Conservation (phyloP, 2,329 filamentous ascomycete genomes). For the Sporothrix brunneoviolacea region DNA sequence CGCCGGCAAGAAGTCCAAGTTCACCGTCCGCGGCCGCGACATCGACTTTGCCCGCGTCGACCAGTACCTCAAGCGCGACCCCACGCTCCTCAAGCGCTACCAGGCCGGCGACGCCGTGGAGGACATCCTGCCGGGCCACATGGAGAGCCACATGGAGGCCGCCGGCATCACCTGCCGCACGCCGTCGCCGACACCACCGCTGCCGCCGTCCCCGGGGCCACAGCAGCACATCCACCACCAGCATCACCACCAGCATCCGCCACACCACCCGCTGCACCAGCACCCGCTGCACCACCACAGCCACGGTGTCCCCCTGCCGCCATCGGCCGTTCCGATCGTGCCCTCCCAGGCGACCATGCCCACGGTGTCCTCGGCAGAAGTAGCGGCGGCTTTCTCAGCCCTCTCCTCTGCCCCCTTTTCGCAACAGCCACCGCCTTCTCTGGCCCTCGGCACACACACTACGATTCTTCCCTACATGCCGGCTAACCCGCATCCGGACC, state of each 20-base stretch:
- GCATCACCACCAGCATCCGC: not conserved
- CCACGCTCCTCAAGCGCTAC: conserved; percentile 16
- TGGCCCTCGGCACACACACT: not conserved
- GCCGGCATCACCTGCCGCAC: conserved; percentile 22
- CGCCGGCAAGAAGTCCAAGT: conserved; percentile 22
- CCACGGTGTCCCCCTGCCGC: not conserved
- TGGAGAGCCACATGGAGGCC: conserved; percentile 10
- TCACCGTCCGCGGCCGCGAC: conserved; percentile 21
- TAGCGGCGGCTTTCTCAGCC: not conserved
- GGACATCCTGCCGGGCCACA: conserved; percentile 16
- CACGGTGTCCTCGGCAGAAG: not conserved
- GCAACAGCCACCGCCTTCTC: not conserved
- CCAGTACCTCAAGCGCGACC: conserved; percentile 25
- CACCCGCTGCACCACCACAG: not conserved
- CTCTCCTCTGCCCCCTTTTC: not conserved
- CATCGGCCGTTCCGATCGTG: not conserved
- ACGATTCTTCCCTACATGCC: too few species aligned
- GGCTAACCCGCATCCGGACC: too few species aligned
- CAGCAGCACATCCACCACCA: not conserved
- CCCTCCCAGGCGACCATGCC: conserved; percentile 1
- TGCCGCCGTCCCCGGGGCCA: not conserved
- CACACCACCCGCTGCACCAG: not conserved
- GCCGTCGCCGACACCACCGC: conserved; percentile 18
- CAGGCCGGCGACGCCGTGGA: conserved; percentile 16
- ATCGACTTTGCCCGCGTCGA: conserved; percentile 25